Evolutionary conservation across 2,329 filamentous ascomycete genomes (phyloP).

Genomic region (Fusarium pseudocircinatum): DNA sequence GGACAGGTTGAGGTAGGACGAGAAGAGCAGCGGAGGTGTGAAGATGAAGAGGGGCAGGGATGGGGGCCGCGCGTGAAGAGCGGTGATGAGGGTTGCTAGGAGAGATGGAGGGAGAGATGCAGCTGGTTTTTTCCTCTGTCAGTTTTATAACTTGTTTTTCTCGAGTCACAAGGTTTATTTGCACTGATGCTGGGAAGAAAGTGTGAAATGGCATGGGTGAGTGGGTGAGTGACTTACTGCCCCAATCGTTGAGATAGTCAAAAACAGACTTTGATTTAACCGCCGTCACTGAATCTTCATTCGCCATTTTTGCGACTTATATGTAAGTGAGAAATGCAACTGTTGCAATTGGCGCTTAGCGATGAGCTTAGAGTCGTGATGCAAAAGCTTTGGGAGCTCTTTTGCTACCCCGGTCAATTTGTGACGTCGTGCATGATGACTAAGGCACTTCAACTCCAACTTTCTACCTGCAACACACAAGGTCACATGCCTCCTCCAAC

Average conservation of each 20-base stretch:
- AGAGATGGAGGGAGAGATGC: slow-evolving; percentile 64
- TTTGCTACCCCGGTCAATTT: slow-evolving; percentile 12
- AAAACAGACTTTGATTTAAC: slow-evolving; percentile 45
- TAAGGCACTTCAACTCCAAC: slow-evolving; percentile 7
- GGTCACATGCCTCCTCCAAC: slow-evolving; percentile 10
- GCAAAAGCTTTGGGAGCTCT: slow-evolving; percentile 24
- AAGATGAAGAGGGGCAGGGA: slow-evolving; percentile 63
- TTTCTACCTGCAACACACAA: not conserved
- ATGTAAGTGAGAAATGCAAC: slow-evolving; percentile 11
- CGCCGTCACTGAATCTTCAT: slow-evolving; percentile 19
- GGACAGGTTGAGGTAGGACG: slow-evolving; percentile 67
- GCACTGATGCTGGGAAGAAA: not conserved
- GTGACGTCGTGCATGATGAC: slow-evolving; percentile 37
- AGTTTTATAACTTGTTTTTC: slow-evolving; percentile 4
- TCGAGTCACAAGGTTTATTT: not conserved
- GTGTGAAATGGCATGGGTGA: not conserved
- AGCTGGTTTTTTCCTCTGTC: slow-evolving; percentile 49
- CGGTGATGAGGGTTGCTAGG: slow-evolving; percentile 65
- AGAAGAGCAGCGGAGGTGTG: slow-evolving; percentile 63
- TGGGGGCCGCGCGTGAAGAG: slow-evolving; percentile 65
- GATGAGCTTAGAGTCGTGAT: slow-evolving; percentile 21
- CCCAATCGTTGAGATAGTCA: slow-evolving; percentile 56
- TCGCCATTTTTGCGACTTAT: slow-evolving; percentile 43
- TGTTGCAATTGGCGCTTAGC: slow-evolving; percentile 20
- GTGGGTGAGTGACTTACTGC: slow-evolving; percentile 54